Conservation (phyloP, 352 stramenopile species). For the Pythium inflatum region DNA sequence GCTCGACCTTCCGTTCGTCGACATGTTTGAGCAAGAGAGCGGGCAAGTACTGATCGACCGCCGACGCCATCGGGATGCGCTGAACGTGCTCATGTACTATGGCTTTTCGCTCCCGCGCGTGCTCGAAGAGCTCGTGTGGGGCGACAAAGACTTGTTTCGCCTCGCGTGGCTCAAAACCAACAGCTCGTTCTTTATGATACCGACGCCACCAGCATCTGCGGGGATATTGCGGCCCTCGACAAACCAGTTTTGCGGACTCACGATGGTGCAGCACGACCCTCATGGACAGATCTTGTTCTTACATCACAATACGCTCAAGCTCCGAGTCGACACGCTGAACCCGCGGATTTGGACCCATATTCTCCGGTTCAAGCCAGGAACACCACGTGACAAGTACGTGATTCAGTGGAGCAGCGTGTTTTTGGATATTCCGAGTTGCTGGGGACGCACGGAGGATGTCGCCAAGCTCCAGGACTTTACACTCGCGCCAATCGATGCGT, state of each 20-base stretch:
- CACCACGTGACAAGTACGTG: constrained; percentile 14
- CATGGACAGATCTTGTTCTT: constrained; percentile 8
- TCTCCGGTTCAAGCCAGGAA: constrained; percentile 25
- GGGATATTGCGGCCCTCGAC: constrained; percentile 48
- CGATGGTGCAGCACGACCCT: constrained; percentile 45
- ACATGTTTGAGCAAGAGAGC: constrained; percentile 83
- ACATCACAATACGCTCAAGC: constrained; percentile 30
- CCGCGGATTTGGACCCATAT: constrained; percentile 28
- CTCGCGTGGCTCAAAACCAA: constrained; percentile 78
- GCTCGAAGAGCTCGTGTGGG: constrained; percentile 64
- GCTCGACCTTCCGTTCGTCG: constrained; percentile 55
- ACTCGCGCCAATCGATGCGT: background rate
- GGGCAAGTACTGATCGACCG: constrained; percentile 75
- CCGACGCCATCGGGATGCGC: constrained; percentile 39
- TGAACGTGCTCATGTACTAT: constrained; percentile 77
- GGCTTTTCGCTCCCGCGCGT: constrained; percentile 42
- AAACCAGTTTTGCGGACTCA: constrained; percentile 67
- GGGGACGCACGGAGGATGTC: background rate
- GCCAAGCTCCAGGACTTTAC: background rate
- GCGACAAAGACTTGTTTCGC: constrained; percentile 82
- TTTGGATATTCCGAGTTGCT: constrained; percentile 3
- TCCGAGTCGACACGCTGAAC: background rate
- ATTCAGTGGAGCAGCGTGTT: constrained; percentile 7
- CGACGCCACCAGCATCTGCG: constrained; percentile 47
- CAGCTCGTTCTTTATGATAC: constrained; percentile 65